These are phyloP conservation scores for Eucalyptus globulus DNA, from an alignment of 345 rosid genomes.

Conservation along the genomic window DNA sequence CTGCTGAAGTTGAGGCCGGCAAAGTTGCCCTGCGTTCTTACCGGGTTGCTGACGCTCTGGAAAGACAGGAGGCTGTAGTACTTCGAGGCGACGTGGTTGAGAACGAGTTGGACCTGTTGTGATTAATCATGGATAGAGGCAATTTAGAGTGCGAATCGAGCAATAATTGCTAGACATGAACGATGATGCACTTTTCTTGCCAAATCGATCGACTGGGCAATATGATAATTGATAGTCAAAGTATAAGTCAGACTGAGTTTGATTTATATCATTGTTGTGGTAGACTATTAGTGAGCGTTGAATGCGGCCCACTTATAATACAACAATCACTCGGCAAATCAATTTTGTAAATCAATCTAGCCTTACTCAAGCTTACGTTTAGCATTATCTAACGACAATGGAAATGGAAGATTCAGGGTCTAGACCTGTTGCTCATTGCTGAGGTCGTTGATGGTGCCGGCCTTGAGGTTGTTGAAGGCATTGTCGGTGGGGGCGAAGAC, in stretches of 20 bases:
- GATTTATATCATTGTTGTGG: neutral
- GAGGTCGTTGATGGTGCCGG: slow-evolving; percentile 41
- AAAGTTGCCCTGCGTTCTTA: slow-evolving; percentile 47
- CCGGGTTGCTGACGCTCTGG: slow-evolving; percentile 65
- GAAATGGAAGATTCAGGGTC: slow-evolving; percentile 21
- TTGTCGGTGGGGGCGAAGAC: slow-evolving; percentile 80
- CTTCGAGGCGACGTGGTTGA: slow-evolving; percentile 47
- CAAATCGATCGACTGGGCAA: neutral
- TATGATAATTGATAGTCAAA: neutral
- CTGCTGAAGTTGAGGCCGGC: slow-evolving; percentile 62
- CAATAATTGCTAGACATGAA: neutral
- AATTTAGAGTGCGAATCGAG: neutral
- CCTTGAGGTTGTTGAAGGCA: slow-evolving; percentile 61
- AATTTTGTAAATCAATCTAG: neutral
- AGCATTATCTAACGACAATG: neutral
- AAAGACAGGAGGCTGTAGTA: slow-evolving; percentile 42
- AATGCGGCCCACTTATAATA: neutral
- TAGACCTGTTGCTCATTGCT: slow-evolving; percentile 13
- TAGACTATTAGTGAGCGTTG: neutral
- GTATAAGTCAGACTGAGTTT: neutral
- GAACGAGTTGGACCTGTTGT: slow-evolving; percentile 35
- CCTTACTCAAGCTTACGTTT: neutral
- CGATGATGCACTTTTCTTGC: neutral
- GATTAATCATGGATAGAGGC: neutral
- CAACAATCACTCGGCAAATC: neutral